phyloP scores from a whole-genome alignment of 331 rosid species.

The Erythrophleum ivorense region DNA sequence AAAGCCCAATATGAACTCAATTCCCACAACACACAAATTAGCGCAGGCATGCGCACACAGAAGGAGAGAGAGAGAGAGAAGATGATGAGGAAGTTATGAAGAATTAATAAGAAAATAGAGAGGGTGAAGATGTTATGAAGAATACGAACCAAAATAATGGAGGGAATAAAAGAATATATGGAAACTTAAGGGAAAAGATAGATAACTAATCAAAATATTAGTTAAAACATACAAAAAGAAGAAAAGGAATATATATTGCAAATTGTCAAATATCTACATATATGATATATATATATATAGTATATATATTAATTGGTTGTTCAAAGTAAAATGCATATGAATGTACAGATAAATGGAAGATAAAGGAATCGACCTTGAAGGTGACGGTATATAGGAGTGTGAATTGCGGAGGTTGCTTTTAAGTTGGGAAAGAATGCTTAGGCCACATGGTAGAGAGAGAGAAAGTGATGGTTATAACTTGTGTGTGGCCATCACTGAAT shows the following conservation, averaged over 20 bases:
- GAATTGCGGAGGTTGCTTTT: slow-evolving; percentile 14
- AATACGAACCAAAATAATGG: slow-evolving; percentile 1
- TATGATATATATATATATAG: not conserved
- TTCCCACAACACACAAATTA: no score
- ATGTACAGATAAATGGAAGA: no score
- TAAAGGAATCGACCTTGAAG: not conserved
- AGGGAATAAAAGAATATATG: slow-evolving; percentile 4
- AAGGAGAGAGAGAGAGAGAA: not conserved
- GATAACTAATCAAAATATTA: not conserved
- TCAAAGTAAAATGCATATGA: no score
- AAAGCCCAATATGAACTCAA: not conserved
- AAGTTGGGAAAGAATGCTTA: slow-evolving; percentile 19
- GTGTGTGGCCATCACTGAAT: not conserved
- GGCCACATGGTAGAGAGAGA: not conserved
- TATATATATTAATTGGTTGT: no score
- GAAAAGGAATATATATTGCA: not conserved
- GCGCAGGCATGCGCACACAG: not conserved
- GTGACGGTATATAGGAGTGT: not conserved
- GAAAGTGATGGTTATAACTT: not conserved
- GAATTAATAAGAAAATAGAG: not conserved
- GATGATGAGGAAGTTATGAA: not conserved
- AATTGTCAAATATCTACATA: not conserved
- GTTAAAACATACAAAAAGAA: not conserved
- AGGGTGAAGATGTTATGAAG: not conserved
- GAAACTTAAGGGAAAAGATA: slow-evolving; percentile 8